Percentiles rank a stretch among this genome's conserved stretches.
These are phyloP conservation scores for Colletotrichum caudatum DNA, from an alignment of 2,329 filamentous ascomycete genomes.

Conservation along the genomic window DNA sequence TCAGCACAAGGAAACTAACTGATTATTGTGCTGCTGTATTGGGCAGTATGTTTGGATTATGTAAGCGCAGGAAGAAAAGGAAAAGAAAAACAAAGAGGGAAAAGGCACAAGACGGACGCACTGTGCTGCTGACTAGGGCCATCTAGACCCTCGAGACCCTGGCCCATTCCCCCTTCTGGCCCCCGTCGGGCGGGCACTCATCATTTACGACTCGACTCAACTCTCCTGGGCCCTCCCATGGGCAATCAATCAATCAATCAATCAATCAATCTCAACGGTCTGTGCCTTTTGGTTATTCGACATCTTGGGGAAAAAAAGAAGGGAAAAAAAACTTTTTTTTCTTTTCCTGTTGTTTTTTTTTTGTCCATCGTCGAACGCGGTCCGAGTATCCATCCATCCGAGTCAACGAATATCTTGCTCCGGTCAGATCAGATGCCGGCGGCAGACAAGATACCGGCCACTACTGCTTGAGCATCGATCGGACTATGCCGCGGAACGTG, in stretches of 20 bases:
- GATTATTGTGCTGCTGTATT: background rate
- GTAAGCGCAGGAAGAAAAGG: background rate
- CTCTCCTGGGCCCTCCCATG: slow-evolving; percentile 17
- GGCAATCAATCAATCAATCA: slow-evolving; percentile 24
- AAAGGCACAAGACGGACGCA: background rate
- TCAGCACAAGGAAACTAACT: background rate
- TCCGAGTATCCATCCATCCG: background rate
- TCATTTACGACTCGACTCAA: slow-evolving; percentile 34
- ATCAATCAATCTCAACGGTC: slow-evolving; percentile 24
- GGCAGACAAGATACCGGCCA: no score
- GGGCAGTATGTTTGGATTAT: background rate
- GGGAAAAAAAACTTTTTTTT: no score
- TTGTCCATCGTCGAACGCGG: background rate
- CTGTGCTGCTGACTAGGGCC: slow-evolving; percentile 7
- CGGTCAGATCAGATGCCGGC: background rate
- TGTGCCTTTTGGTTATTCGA: background rate
- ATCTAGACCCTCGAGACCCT: slow-evolving; percentile 11
- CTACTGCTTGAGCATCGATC: background rate
- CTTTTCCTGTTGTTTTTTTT: background rate
- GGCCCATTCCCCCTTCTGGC: background rate
- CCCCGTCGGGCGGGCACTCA: slow-evolving; percentile 21
- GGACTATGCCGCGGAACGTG: background rate
- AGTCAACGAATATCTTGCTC: background rate
- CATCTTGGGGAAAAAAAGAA: no score
- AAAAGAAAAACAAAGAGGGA: accelerated